Percentiles rank a stretch among this genome's conserved stretches.
phyloP scores from a whole-genome alignment of 169 alveolate species.

The Prorocentrum cordatum region DNA sequence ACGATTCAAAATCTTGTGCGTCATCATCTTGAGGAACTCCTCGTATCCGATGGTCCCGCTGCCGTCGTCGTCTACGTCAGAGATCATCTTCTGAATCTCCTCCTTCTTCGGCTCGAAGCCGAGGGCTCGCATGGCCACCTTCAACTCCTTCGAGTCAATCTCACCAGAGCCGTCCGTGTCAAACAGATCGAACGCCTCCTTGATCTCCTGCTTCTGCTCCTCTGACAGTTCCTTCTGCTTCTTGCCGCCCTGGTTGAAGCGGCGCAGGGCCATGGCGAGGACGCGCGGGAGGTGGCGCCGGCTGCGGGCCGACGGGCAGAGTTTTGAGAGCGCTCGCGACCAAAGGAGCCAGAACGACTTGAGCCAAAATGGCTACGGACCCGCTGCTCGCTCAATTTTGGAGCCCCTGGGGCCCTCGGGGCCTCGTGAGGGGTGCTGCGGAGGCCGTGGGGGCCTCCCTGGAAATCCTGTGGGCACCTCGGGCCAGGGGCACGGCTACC shows the following conservation, averaged over 20 bases:
- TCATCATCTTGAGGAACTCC: conserved; percentile 69
- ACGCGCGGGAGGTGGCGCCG: no score
- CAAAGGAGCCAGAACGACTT: no score
- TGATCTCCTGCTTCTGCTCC: conserved; percentile 81
- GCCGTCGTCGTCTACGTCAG: conserved; percentile 73
- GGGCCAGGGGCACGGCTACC: no score
- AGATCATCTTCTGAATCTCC: conserved; percentile 78
- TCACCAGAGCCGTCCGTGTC: conserved; percentile 53
- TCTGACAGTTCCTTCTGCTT: conserved; percentile 79
- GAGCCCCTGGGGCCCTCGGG: no score
- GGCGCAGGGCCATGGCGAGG: conserved; percentile 69
- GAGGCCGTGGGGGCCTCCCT: no score
- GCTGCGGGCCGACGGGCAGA: no score
- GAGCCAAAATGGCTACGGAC: no score
- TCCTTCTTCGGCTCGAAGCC: conserved; percentile 98
- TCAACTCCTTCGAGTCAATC: conserved; percentile 21
- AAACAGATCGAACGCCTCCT: conserved; percentile 83
- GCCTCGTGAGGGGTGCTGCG: no score
- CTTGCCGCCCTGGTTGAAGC: conserved; percentile 60
- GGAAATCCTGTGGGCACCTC: no score
- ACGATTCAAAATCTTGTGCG: conserved; percentile 67
- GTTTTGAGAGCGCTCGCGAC: no score
- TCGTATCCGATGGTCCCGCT: conserved; percentile 56
- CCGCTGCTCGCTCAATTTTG: no score
- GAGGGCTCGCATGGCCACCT: conserved; percentile 96